Evolutionary conservation across 495 filamentous ascomycete species (phyloP), one percentile per base, ranked within the genome.

Genomic region (Niebla homalea): DNA sequence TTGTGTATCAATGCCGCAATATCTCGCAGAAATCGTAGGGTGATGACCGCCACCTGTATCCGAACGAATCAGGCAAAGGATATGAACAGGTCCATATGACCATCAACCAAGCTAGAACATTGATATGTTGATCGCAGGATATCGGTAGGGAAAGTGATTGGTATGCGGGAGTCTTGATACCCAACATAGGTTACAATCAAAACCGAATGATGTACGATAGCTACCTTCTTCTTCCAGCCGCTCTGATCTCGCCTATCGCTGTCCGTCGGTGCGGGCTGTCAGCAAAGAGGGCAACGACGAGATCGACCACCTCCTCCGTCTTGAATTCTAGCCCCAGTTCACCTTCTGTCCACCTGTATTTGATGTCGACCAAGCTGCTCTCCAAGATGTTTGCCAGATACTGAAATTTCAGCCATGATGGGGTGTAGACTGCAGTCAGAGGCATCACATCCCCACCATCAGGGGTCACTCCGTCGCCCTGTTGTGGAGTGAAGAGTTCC

Each of bases 361-460:
- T 79, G 55, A 99, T 90, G 55, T 99, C 90, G 46, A 78, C 83
- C 39, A 97, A 69, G 47, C 84, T 87, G 57, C 85, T 89, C 64
- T 97, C 88, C 45, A 99, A 66, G 45, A 99, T 86, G 61, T 94
- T 86, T 46, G 79, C 72, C 18, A 99, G 67, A 59, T 87, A 95
- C 58, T 92, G 84, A 58, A 99, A 87, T 48, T 86, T 83, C 48
- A 94, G 70, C 93, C 92, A 99, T 53, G 75, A 79, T 0, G 74
- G 67, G 25, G 85, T 83, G 58, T 94, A 96, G 26, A 94, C 72
- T 11, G 80, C 77, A 20, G 87, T 88, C 36, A 85, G 70, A 10
- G 82, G 81, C 3, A 85, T 54, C 15, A 59, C 57, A 37, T 68
- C 68, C 36, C 65, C 55, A 55, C 19, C 57, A 46, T 61, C 55